Conservation (phyloP, 805 yeast genomes). For the Saccharomycopsis malanga region DNA sequence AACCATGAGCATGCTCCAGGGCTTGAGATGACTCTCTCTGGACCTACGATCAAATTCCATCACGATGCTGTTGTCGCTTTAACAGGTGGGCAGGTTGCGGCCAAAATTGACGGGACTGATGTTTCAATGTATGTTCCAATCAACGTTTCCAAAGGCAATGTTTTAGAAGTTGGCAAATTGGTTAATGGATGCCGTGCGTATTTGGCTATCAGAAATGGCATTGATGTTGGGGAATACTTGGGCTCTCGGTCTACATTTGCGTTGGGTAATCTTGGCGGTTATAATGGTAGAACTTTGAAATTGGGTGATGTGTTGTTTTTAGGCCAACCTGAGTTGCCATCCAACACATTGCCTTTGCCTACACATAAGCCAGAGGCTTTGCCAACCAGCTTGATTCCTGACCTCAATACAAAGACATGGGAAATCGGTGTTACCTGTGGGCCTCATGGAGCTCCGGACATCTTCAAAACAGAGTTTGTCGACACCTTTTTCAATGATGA, state of each 20-base stretch:
- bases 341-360: slow-evolving; percentile 69
- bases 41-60: slow-evolving; percentile 84
- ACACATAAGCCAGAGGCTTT: slow-evolving; percentile 46
- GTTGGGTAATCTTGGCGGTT: slow-evolving; percentile 68
- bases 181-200: slow-evolving; percentile 82
- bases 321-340: slow-evolving; percentile 65
- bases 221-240: slow-evolving; percentile 88
- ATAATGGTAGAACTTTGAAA: slow-evolving; percentile 86
- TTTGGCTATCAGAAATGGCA: slow-evolving; percentile 84
- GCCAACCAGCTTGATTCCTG: slow-evolving; percentile 41
- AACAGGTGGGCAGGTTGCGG: slow-evolving; percentile 77
- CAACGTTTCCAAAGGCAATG: slow-evolving; percentile 64
- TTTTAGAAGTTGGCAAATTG: slow-evolving; percentile 73
- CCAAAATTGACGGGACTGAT: slow-evolving; percentile 25
- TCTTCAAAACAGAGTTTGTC: slow-evolving; percentile 71
- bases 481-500: slow-evolving; percentile 64
- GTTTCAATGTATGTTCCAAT: slow-evolving; percentile 67
- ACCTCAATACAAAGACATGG: slow-evolving; percentile 47
- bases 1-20: slow-evolving; percentile 80
- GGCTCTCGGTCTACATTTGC: slow-evolving; percentile 96
- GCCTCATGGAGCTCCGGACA: slow-evolving; percentile 97
- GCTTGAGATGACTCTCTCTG: slow-evolving; percentile 78
- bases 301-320: slow-evolving; percentile 87
- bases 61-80: slow-evolving; percentile 69
- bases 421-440: slow-evolving; percentile 90